Evolutionary conservation across 305 asterid species (phyloP), one percentile per base, ranked within the genome.

Genomic region (Fraxinus latifolia): DNA sequence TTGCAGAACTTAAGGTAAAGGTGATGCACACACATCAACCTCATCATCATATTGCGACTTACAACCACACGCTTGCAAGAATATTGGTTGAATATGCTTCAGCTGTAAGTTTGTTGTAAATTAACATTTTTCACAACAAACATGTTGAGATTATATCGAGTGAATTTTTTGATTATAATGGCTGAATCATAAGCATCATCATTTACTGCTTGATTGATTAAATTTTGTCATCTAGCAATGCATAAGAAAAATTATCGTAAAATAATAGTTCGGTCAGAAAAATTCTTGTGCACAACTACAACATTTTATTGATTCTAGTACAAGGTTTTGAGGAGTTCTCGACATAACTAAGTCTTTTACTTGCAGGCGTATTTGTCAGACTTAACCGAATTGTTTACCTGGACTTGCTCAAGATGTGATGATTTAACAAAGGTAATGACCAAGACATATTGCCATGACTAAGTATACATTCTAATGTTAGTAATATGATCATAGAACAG

Each of bases 321-420:
- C 4, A 60, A 78, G 79, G 62, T 53, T 29, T 47, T 67, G 58
- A 76, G 65, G 5, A 55, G 74, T 34, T 44, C 34, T 23, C 19
- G 80, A 23, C 81, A 4, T 36, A 37, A 74, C 44, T 15, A 71
- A 77, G 23, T 60, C 36, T 84, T 86, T 70, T 67, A 67, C 53
- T 87, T 83, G 87, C 92, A 95, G 99, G 99, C 91, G 31, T 96
- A 95, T 85, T 25, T 93, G 87, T 93, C 98, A 36, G 99, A 96
- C 85, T 88, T 95, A 78, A 88, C 91, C 0, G 93, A 93, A 86
- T 81, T 96, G 86, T 92, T 96, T 88, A 88, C 97, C 3, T 96
- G 99, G 99, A 96, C 99, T 72, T 96, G 99, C 89, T 82, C 98
- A 77, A 90, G 98, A 87, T 96, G 99, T 84, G 85, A 93, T 89